Conservation (phyloP, 805 yeast species). For the Torulaspora quercuum region DNA sequence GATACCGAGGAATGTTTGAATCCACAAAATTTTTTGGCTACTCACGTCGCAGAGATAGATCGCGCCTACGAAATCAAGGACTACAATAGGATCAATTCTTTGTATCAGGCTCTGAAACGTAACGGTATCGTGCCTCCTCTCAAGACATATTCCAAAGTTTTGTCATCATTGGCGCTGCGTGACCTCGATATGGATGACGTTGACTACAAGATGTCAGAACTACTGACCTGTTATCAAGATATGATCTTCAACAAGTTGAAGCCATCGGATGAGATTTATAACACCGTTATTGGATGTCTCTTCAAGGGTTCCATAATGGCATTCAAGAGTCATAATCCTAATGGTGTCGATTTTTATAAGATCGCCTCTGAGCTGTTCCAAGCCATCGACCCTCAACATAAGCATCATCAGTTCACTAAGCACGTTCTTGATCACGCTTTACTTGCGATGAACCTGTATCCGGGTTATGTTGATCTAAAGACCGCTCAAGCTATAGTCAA, state of each 20-base stretch:
- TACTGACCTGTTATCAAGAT: constrained; percentile 67
- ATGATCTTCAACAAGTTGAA: constrained; percentile 50
- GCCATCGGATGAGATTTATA: constrained; percentile 56
- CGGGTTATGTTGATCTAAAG: constrained; percentile 36
- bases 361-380: constrained; percentile 48
- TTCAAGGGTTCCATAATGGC: constrained; percentile 48
- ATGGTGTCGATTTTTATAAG: constrained; percentile 47
- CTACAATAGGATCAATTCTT: constrained; percentile 38
- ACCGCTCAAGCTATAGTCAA: constrained; percentile 36
- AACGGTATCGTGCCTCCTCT: constrained; percentile 48
- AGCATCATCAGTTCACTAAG: constrained; percentile 43
- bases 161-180: constrained; percentile 53
- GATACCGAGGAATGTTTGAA: constrained; percentile 34
- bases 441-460: constrained; percentile 44
- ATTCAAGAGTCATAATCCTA: constrained; percentile 37
- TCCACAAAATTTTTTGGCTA: constrained; percentile 32
- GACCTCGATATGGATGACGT: constrained; percentile 48
- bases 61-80: constrained; percentile 29
- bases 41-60: constrained; percentile 35
- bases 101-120: constrained; percentile 42
- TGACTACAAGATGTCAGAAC: constrained; percentile 58
- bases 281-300: constrained; percentile 48
- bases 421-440: constrained; percentile 45
- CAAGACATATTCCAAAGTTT: constrained; percentile 50
- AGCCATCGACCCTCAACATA: constrained; percentile 41